These are phyloP conservation scores for Glycine soja DNA, from an alignment of 306 rosid genomes.

Conservation along the genomic window DNA sequence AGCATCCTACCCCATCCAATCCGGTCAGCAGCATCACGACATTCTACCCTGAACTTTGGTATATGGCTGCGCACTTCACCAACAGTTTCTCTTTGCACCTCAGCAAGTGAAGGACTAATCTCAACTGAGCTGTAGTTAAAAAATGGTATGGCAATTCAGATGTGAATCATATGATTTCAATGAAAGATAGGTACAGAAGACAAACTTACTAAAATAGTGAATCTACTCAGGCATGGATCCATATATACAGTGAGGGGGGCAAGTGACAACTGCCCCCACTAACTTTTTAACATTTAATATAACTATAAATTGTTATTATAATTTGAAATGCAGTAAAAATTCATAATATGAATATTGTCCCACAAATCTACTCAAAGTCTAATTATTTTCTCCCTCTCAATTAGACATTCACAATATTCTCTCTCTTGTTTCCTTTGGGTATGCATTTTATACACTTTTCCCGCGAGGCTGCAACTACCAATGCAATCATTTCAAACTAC, in stretches of 20 bases:
- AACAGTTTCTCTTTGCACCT: conserved; percentile 86
- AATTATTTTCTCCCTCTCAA: not conserved
- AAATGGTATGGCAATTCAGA: conserved; percentile 42
- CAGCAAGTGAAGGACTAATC: conserved; percentile 90
- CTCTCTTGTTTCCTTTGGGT: not conserved
- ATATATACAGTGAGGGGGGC: not conserved
- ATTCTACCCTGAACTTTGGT: conserved; percentile 83
- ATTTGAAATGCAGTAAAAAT: not conserved
- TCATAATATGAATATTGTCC: not conserved
- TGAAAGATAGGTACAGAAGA: not conserved
- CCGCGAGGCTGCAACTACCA: not conserved
- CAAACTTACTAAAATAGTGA: conserved; percentile 24
- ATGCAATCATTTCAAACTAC: too few species aligned
- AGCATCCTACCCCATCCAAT: conserved; percentile 86
- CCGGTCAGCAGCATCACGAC: conserved; percentile 86
- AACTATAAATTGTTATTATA: not conserved
- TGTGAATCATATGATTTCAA: not conserved
- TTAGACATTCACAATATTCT: not conserved
- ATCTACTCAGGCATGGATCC: not conserved
- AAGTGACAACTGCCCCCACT: not conserved
- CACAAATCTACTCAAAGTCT: not conserved
- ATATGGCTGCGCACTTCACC: conserved; percentile 79
- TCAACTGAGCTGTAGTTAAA: conserved; percentile 83
- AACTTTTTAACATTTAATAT: not conserved
- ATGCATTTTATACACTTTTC: not conserved